Evolutionary conservation across 1,284 basidiomycete species (phyloP), one percentile per base, ranked within the genome.

Genomic region (Austroboletus niveus): DNA sequence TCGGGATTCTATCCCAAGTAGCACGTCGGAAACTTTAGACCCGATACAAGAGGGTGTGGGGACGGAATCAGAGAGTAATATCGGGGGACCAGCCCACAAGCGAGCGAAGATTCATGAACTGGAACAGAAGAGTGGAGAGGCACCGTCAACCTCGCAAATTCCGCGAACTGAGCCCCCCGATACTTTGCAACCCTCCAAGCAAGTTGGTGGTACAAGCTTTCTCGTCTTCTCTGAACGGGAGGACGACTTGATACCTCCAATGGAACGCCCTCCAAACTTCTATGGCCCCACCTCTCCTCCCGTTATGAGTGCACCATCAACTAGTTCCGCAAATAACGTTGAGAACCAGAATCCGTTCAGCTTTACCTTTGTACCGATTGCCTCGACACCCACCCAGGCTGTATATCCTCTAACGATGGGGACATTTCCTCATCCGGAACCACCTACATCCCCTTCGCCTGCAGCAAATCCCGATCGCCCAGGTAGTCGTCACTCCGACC

Each of bases 391-490:
- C 42, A 70, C 70, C 30, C 70, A 73, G 50, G 58, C 62, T 22
- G 60, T 70, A 53, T 77, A 71, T 54, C 61, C 67, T 34, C 60
- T 67, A 9, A 44, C 63, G 32, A 72, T 76, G 67, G 75, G 76
- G 27, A 75, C 66, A 39, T 82, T 86, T 57, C 80, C 83, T 10
- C 81, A 80, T 64, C 84, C 84, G 4, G 84, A 87, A 59, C 76
- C 79, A 12, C 84, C 85, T 2, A 80, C 80, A 46, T 87, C 85
- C 9, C 87, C 85, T n/a, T 81, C 84, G 2, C 86, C 85, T 30
- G 74, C 74, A 29, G 72, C 74, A 45, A 70, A 68, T 47, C 55
- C 51, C 9, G 69, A 71, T 40, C 68, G 68, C n/a, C 66, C 69
- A 15, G 65, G 60, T 40, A 66, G 64, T 51, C 69, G 69, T 40